phyloP scores from a whole-genome alignment of 345 rosid species.

The Alliaria petiolata region DNA sequence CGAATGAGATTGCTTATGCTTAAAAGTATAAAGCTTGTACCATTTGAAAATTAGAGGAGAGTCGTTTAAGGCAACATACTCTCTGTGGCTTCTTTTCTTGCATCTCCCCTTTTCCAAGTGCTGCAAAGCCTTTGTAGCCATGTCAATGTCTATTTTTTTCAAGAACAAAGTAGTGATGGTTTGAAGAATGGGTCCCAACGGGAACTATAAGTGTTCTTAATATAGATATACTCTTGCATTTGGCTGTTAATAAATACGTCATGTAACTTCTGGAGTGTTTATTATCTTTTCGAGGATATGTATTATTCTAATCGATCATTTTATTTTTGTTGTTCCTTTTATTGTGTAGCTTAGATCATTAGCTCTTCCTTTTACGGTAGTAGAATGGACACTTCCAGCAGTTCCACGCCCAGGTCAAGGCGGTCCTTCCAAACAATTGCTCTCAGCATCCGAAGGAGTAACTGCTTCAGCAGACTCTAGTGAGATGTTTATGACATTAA shows the following conservation, averaged over 20 bases:
- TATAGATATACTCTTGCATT: neutral
- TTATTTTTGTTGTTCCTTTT: constrained; percentile 46
- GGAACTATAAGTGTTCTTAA: neutral
- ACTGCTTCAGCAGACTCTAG: constrained; percentile 63
- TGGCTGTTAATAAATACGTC: neutral
- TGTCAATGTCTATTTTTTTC: neutral
- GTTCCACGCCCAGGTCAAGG: constrained; percentile 74
- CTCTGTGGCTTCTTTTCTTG: neutral
- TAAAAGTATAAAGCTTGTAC: constrained; percentile 5
- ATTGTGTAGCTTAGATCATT: constrained; percentile 98
- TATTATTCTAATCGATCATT: constrained; percentile 1
- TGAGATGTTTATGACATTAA: constrained; percentile 39
- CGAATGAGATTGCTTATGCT: neutral
- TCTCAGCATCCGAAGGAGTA: constrained; percentile 46
- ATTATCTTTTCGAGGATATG: constrained; percentile 3
- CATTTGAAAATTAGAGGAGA: neutral
- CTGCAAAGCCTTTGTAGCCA: constrained; percentile 2
- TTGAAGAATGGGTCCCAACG: neutral
- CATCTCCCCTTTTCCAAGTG: neutral
- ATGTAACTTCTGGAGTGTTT: neutral
- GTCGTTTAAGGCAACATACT: neutral
- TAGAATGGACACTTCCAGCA: constrained; percentile 99
- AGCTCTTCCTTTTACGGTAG: constrained; percentile 99
- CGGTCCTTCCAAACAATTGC: constrained; percentile 49
- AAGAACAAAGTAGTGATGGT: neutral